Evolutionary conservation across 441 rosid species (phyloP), one percentile per base, ranked within the genome.

Genomic region (Erysimum cheiri): DNA sequence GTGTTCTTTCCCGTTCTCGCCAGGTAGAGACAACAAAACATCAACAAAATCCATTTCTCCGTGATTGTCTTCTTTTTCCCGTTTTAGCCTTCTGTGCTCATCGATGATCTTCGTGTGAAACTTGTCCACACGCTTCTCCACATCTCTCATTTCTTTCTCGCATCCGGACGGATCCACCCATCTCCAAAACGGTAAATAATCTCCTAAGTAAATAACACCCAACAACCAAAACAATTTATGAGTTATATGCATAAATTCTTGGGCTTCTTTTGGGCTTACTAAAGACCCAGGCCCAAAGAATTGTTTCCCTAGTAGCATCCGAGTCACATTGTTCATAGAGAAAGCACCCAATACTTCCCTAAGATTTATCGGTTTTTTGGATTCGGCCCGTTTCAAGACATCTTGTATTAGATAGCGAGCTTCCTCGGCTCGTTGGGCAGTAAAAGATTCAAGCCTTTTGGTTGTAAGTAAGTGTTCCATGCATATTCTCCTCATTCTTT

Each of bases 281-380:
- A 86, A 58, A 0, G 92, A 82, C 26, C 81, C 84, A 0, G 82
- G 83, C 19, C 96, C 96, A 41, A 91, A 89, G 10, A 83, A 93
- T 14, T 88, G 98, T 77, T 84, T 88, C 12, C 98, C 96, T 3
- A 88, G 44, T 75, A 93, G 71, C 98, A 93, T 91, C 49, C 96
- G 68, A 0, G 98, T 89, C 79, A 91, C 97, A 17, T 93, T 89
- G 82, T 91, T 93, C 97, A 91, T 91, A 0, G 97, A 91, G 73
- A 91, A 89, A 4, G 82, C 96, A 31, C 95, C 94, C 77, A 91
- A 67, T 7, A 88, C 89, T 54, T 89, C 91, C 67, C 90, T 85
- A 74, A 93, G 74, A 68, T 86, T 85, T 29, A 89, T 84, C 0
- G 81, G 73, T 70, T 74, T 82, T 15, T 71, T 81, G 0, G 15